Evolutionary conservation across 345 rosid genomes (phyloP), one percentile per base, ranked within the genome.

Genomic region (Eucalyptus polyanthemos): DNA sequence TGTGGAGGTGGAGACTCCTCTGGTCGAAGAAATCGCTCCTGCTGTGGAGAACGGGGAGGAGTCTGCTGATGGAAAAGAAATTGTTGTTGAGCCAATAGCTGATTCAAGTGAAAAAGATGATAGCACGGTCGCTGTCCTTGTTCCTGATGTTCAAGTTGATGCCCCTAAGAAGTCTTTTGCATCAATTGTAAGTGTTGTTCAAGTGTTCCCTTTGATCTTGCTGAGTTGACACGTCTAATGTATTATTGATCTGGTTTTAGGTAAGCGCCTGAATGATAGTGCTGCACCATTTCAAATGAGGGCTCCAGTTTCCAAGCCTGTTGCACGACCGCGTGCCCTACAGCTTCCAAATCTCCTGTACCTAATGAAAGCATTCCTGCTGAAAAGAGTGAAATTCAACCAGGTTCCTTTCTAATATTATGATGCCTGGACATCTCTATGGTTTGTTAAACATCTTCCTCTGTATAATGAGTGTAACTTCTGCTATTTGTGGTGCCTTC

Each of bases 101-200:
- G 89, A 50, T 83, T 47, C 88, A 4, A 87, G 27, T 87, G 60
- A 54, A 88, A 87, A 89, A 50, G 93, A 88, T 90, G 88, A 47
- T 86, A 87, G 8, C 40, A 87, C 90, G 8, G 89, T 85, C 47
- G 51, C 90, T 86, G 89, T 91, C 65, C 80, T 76, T 89, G 54
- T 90, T 91, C 87, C 94, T 85, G 88, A 40, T 58, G 83, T 54
- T 54, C 92, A 86, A 91, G 93, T 91, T 47, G 93, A 93, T 90
- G 89, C 92, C 88, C 91, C 93, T 15, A 95, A 93, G 90, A 94
- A 91, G 91, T 93, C 97, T 5, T 95, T 89, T 93, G 95, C 95
- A 90, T 92, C 96, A 91, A 88, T 95, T 45, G 97, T 95, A 89
- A 92, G 97, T 90, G 86, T 34, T 16, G 29, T 51, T 53, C 17